Percentiles rank a stretch among this genome's conserved stretches.
Evolutionary conservation across 768 basidiomycete species (phyloP).

Genomic region (Crucibulum laeve): DNA sequence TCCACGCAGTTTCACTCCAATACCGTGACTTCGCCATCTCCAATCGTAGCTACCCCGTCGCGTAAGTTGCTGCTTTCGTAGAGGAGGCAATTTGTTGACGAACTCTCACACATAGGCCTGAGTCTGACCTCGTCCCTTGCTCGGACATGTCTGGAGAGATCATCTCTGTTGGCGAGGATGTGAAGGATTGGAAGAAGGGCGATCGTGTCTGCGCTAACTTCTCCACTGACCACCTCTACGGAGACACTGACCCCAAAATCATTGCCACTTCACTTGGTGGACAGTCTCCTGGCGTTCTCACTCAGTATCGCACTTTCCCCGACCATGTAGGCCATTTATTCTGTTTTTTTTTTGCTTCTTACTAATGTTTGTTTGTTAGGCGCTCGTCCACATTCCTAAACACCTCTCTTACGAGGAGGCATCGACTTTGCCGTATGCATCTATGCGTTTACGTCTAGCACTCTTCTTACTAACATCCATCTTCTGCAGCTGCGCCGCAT

Average conservation of each 20-base stretch:
- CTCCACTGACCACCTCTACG: constrained; percentile 39
- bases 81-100: too few species aligned
- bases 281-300: constrained; percentile 44
- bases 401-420: constrained; percentile 62
- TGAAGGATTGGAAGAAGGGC: constrained; percentile 45
- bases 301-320: constrained; percentile 45
- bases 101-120: background rate
- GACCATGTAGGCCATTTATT: constrained; percentile 11
- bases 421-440: constrained; percentile 51
- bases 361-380: constrained; percentile 20
- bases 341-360: background rate
- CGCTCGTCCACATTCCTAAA: constrained; percentile 46
- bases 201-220: constrained; percentile 57
- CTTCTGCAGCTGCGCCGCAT: constrained; percentile 43
- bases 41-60: constrained; percentile 28
- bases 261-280: constrained; percentile 38
- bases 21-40: constrained; percentile 50
- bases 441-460: too few species aligned
- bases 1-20: constrained; percentile 54
- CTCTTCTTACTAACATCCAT: background rate
- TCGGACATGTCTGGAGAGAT: constrained; percentile 60
- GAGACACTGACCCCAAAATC: constrained; percentile 31
- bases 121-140: constrained; percentile 26
- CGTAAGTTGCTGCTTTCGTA: constrained; percentile 15
- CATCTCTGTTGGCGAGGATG: constrained; percentile 37